These are phyloP conservation scores for Capsicum baccatum DNA, from an alignment of 257 asterid genomes.

Conservation along the genomic window DNA sequence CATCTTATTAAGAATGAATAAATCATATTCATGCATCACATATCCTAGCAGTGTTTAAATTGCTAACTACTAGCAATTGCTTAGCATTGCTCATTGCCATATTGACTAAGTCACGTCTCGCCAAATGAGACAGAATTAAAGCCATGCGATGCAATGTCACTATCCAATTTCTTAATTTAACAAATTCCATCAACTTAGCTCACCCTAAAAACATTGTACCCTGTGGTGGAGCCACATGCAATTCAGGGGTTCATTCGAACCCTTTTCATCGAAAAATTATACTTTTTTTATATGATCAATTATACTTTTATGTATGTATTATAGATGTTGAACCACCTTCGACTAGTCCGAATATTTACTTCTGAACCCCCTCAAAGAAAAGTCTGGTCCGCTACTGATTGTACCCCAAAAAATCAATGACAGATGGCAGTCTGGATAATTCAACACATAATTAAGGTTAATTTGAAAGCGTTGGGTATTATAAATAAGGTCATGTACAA, in stretches of 20 bases:
- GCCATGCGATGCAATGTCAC: conserved; percentile 28
- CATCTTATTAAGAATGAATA: not conserved
- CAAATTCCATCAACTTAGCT: conserved; percentile 36
- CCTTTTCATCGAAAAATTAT: too few species aligned
- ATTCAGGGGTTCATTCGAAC: too few species aligned
- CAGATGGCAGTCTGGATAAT: conserved; percentile 48
- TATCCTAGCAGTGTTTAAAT: not conserved
- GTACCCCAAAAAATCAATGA: not conserved
- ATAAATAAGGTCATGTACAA: conserved; percentile 51
- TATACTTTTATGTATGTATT: too few species aligned
- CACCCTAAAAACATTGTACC: not conserved
- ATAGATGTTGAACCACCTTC: too few species aligned
- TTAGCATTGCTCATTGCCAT: conserved; percentile 13
- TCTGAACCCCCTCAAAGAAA: too few species aligned
- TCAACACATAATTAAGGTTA: conserved; percentile 31
- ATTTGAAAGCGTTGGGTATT: conserved; percentile 35
- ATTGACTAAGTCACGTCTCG: conserved; percentile 41
- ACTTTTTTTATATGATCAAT: too few species aligned
- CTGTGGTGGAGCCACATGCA: too few species aligned
- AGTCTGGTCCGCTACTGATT: too few species aligned
- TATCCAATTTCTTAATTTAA: conserved; percentile 49
- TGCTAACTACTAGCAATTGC: not conserved
- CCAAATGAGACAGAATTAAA: conserved; percentile 36
- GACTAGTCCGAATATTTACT: too few species aligned
- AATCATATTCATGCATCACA: not conserved